A percentile compares a stretch with the other conserved stretches of the same genome.
phyloP scores from a whole-genome alignment of 345 rosid genomes.

The Alliaria petiolata region DNA sequence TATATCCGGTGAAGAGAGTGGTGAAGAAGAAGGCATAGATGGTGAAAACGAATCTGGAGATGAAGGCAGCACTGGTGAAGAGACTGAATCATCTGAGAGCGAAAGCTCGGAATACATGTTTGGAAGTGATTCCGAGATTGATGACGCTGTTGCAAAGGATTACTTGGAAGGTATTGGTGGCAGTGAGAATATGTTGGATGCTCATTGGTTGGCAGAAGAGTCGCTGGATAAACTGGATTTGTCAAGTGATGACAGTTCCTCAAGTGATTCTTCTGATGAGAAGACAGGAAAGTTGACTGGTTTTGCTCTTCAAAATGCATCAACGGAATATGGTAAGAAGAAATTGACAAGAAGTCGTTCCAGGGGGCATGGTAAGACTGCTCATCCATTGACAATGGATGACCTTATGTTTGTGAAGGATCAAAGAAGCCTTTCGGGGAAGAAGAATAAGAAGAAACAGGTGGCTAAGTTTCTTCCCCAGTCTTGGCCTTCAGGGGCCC shows the following conservation, averaged over 20 bases:
- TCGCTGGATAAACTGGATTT: constrained; percentile 40
- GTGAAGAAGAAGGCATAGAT: constrained; percentile 33
- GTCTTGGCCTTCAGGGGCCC: constrained; percentile 66
- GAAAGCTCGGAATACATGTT: constrained; percentile 40
- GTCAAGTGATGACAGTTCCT: constrained; percentile 50
- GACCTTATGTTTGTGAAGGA: constrained; percentile 70
- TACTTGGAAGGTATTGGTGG: constrained; percentile 94
- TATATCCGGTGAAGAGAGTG: constrained; percentile 59
- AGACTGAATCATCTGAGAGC: constrained; percentile 41
- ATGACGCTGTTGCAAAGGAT: constrained; percentile 80
- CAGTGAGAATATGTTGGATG: constrained; percentile 45
- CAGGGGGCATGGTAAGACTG: constrained; percentile 30
- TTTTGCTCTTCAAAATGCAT: constrained; percentile 64
- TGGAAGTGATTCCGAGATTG: constrained; percentile 58
- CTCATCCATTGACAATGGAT: constrained; percentile 50
- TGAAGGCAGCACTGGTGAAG: constrained; percentile 37
- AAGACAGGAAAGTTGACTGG: constrained; percentile 62
- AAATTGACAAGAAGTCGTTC: constrained; percentile 41
- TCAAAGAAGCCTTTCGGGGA: constrained; percentile 54
- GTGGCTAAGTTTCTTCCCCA: constrained; percentile 51
- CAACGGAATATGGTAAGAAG: constrained; percentile 66
- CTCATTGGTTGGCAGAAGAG: constrained; percentile 55
- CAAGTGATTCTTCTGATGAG: constrained; percentile 43
- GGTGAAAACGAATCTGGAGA: constrained; percentile 33
- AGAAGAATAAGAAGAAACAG: constrained; percentile 47